Evolutionary conservation across 768 basidiomycete species (phyloP).

Genomic region (Auricularia cornea): DNA sequence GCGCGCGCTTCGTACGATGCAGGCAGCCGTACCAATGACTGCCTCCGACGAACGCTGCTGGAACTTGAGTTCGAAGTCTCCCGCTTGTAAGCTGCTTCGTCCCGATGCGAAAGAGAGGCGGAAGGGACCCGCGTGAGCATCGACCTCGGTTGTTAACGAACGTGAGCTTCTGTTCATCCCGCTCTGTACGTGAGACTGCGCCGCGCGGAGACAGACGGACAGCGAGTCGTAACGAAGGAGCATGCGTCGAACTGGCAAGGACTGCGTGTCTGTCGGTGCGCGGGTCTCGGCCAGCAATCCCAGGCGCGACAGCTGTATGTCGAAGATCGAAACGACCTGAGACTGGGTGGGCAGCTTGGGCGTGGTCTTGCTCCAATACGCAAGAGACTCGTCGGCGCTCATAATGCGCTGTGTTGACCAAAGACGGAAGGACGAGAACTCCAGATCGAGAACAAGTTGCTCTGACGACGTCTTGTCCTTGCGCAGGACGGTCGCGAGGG

Average conservation of each 20-base stretch:
- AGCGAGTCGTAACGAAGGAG: not conserved
- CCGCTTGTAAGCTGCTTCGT: not conserved
- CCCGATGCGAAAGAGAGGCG: not conserved
- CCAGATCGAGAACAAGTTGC: conserved; percentile 32
- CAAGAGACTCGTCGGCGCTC: conserved; percentile 20
- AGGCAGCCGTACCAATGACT: not conserved
- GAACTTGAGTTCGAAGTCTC: not conserved
- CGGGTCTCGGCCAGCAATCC: not conserved
- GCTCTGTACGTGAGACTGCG: not conserved
- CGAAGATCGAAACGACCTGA: conserved; percentile 3
- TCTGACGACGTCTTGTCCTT: conserved; percentile 2
- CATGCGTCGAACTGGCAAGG: not conserved
- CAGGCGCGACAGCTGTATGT: not conserved
- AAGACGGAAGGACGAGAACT: conserved; percentile 32
- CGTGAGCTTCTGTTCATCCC: not conserved
- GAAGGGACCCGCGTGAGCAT: not conserved
- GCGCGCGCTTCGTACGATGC: not conserved
- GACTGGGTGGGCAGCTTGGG: not conserved
- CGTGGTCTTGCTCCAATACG: not conserved
- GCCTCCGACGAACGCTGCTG: not conserved
- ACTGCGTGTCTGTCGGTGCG: too few species aligned
- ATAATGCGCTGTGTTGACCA: conserved; percentile 41
- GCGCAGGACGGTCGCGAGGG: not conserved
- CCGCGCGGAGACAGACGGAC: not conserved
- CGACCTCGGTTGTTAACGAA: not conserved